Evolutionary conservation across 192 early-diverging fungal species (phyloP).

Genomic region (Linnemannia exigua): DNA sequence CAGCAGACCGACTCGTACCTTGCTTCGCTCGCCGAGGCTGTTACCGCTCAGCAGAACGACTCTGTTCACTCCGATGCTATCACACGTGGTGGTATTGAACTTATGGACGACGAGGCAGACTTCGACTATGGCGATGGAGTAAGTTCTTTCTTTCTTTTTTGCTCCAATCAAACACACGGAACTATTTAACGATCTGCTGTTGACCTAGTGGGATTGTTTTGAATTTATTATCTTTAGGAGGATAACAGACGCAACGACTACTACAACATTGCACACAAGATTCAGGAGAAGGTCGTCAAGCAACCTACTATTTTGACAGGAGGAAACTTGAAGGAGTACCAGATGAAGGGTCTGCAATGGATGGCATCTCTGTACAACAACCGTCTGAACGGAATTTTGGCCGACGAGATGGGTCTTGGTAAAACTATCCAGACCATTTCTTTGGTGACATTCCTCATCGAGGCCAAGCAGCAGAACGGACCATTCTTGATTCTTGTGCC

Average conservation of each 20-base stretch:
- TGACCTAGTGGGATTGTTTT: too few species aligned
- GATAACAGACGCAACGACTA: constrained; percentile 77
- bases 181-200: not conserved
- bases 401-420: constrained; percentile 95
- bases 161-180: too few species aligned
- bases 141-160: constrained; percentile 16
- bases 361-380: constrained; percentile 99
- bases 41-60: constrained; percentile 85
- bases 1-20: constrained; percentile 92
- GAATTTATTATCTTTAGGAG: constrained; percentile 41
- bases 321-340: constrained; percentile 96
- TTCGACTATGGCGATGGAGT: constrained; percentile 58
- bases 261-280: constrained; percentile 89
- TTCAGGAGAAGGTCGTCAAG: constrained; percentile 78
- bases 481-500: constrained; percentile 98
- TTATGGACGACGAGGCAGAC: constrained; percentile 65
- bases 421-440: constrained; percentile 97
- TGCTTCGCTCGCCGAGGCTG: constrained; percentile 85
- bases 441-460: constrained; percentile 95
- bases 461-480: constrained; percentile 93
- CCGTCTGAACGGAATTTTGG: constrained; percentile 96
- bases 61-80: constrained; percentile 57
- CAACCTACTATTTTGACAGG: constrained; percentile 92
- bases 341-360: constrained; percentile 96
- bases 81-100: constrained; percentile 63